phyloP scores from a whole-genome alignment of 2,329 filamentous ascomycete genomes.

The Bipolaris victoriae region DNA sequence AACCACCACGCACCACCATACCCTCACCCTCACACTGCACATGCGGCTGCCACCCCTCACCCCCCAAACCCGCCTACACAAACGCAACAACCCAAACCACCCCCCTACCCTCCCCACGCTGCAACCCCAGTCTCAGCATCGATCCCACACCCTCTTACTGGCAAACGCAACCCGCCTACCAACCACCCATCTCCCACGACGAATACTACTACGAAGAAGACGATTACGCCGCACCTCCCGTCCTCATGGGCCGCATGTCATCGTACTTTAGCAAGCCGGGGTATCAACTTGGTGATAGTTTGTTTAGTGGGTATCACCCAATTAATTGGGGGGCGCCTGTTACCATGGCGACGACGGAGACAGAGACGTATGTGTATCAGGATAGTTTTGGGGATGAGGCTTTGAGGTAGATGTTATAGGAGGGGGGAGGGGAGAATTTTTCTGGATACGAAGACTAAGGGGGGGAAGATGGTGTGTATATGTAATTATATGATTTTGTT shows the following conservation, averaged over 20 bases:
- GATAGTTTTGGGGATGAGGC: slow-evolving; percentile 7
- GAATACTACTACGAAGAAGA: slow-evolving; percentile 2
- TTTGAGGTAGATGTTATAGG: background rate
- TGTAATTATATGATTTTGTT: background rate
- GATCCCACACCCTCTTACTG: slow-evolving; percentile 17
- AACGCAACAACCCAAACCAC: slow-evolving; percentile 37
- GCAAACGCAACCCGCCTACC: slow-evolving; percentile 11
- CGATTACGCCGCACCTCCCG: slow-evolving; percentile 27
- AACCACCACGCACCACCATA: background rate
- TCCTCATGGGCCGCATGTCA: slow-evolving; percentile 42
- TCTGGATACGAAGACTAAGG: background rate
- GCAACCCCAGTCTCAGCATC: slow-evolving; percentile 18
- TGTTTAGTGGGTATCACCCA: slow-evolving; percentile 32
- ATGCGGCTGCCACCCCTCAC: slow-evolving; percentile 20
- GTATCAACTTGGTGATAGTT: slow-evolving; percentile 43
- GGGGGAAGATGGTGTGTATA: background rate
- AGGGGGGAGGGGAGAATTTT: too few relatives aligned
- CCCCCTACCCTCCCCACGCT: slow-evolving; percentile 5
- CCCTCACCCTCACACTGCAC: slow-evolving; percentile 14
- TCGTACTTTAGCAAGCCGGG: slow-evolving; percentile 42
- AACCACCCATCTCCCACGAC: slow-evolving; percentile 19
- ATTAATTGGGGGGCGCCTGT: slow-evolving; percentile 1
- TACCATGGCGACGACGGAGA: background rate
- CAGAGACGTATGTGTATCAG: background rate
- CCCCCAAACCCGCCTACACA: slow-evolving; percentile 20